Evolutionary conservation across 2,329 filamentous ascomycete species (phyloP), one percentile per base, ranked within the genome.

Genomic region (Cercospora sesami): DNA sequence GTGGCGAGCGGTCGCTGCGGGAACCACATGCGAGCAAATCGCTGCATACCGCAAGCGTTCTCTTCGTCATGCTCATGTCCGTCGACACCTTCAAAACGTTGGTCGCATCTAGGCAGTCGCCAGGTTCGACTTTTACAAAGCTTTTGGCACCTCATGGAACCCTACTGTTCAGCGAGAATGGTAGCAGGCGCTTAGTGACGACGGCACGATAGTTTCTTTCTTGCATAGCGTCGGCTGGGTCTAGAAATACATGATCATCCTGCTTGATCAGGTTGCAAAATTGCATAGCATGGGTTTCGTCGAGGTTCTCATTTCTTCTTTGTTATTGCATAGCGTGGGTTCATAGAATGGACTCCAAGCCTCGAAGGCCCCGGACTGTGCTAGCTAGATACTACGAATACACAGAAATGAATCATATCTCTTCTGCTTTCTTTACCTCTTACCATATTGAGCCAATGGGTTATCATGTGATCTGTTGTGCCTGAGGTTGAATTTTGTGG

Each of bases 1-100:
- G 23, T 82, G 76, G 75, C 79, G 80, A 71, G 67, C 72, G 10
- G 80, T 83, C 10, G 81, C 82, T 4, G 72, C 79, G 7, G 83
- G 83, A n/a, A 84, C 82, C 1, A 67, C 65, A 5, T 67, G 65
- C 42, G 23, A 62, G 28, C 61, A 77, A 75, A 1, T 84, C 81
- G 74, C 68, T 68, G 65, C 79, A 80, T 69, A 81, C 81, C 31
- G 80, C 60, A 76, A 71, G 64, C 66, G 69, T 8, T 48, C 42
- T 1, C 51, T 63, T 2, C 68, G 66, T 12, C 53, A 69, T 12
- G 68, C 58, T 33, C 68, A 70, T 53, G 58, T 68, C 23, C 71
- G 71, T 28, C 70, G 69, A 16, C 67, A 69, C 31, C 4, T 63
- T 5, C 61, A 39, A 7, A 64, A 64, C 21, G 45, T 14, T 18